Base-by-base conservation (phyloP, 805 yeast genomes). In the Candida chauliodis region DNA sequence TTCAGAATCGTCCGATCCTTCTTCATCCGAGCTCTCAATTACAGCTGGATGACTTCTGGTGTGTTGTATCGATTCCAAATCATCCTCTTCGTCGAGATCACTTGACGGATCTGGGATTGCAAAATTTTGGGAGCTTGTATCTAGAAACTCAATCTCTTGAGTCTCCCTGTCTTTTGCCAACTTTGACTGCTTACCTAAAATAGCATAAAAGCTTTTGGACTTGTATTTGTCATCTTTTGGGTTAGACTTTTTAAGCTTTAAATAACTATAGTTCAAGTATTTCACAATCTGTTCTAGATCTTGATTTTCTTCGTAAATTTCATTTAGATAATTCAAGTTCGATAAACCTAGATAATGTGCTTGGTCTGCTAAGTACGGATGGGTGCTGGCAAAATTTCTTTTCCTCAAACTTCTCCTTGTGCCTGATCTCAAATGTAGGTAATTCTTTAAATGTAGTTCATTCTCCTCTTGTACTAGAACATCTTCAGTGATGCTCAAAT, bases 321-420 rank as follows among this genome's bases (percentile, higher is more conserved):
- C 68, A 44, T 69, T 67, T 43, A 69, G 48, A 38, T 60, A 57
- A 30, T 58, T 62, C 9, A 53, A 43, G 28, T 59, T 54, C 4
- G 69, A 56, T 10, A 69, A 51, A 3, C 67, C 73, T 24, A 69
- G 51, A 56, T 66, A 69, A 38, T 66, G 69, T 3, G 72, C 72
- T 40, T 65, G 68, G 45, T 69, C 74, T 8, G 70, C 66, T 19
- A 69, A 44, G 43, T 69, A 69, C 1, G 74, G 74, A 47, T 67
- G 71, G 3, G 70, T 54, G 46, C 69, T 62, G 3, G 74, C 63
- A 39, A 69, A 69, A 18, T 62, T 69, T 19, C 74, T 49, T 45
- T 66, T 63, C 3, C 74, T 47, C 11, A 65, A 49, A 19, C 69
- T 59, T 37, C 71, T 31, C 36, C 63, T 35, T 10, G 25, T 11